Conservation (phyloP, 441 rosid species). For the Biscutella laevigata region DNA sequence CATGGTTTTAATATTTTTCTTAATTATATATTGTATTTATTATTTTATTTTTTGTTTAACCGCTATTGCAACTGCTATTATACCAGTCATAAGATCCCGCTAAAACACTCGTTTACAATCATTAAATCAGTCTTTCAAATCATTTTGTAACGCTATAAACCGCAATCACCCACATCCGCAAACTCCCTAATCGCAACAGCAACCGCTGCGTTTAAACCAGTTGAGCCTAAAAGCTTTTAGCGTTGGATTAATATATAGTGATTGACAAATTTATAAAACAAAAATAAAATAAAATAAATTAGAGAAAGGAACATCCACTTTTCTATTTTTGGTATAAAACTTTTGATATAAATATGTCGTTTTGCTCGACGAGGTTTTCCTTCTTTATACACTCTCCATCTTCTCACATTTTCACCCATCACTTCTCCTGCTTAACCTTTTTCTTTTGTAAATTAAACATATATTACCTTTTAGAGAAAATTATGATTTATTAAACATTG, state of each 20-base stretch:
- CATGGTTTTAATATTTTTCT: too few relatives aligned
- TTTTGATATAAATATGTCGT: slow-evolving; percentile 25
- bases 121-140: too few relatives aligned
- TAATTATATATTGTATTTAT: too few relatives aligned
- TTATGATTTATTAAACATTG: slow-evolving; percentile 1
- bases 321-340: slow-evolving; percentile 25
- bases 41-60: too few relatives aligned
- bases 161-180: too few relatives aligned
- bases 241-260: slow-evolving; percentile 2
- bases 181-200: too few relatives aligned
- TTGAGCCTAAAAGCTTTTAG: slow-evolving; percentile 15
- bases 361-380: slow-evolving; percentile 32
- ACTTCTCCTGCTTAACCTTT: slow-evolving; percentile 8
- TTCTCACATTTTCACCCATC: slow-evolving; percentile 23
- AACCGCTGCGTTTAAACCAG: too few relatives aligned
- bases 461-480: not conserved
- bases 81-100: too few relatives aligned
- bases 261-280: too few relatives aligned
- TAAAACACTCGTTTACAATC: too few relatives aligned
- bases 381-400: slow-evolving; percentile 17
- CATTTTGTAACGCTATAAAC: too few relatives aligned
- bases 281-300: not conserved
- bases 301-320: slow-evolving; percentile 31
- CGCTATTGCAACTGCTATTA: too few relatives aligned
- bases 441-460: not conserved